phyloP scores from a whole-genome alignment of 2,329 filamentous ascomycete genomes.

The Nakataea oryzae region DNA sequence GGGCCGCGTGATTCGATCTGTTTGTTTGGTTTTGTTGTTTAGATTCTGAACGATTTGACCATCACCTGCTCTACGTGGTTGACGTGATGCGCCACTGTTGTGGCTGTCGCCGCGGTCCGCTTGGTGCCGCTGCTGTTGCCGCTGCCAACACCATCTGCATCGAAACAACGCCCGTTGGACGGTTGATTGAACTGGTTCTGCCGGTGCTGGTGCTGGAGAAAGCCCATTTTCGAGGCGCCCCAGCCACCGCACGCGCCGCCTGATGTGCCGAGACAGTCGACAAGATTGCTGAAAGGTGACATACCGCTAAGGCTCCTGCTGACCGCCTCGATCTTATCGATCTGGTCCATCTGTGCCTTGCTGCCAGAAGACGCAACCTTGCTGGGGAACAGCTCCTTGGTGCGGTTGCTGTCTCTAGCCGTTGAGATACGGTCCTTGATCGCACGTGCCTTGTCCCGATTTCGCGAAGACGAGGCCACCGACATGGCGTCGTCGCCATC shows the following conservation, averaged over 20 bases:
- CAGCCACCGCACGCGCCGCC: neutral
- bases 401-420: conserved; percentile 19
- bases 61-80: neutral
- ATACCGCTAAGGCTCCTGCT: conserved; percentile 11
- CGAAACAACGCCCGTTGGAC: conserved; percentile 1
- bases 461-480: conserved; percentile 18
- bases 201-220: neutral
- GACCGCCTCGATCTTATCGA: conserved; percentile 16
- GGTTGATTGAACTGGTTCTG: neutral
- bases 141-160: conserved; percentile 9
- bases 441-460: conserved; percentile 31
- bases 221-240: neutral
- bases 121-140: conserved; percentile 4
- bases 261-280: neutral
- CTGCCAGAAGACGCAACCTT: conserved; percentile 20
- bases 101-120: conserved; percentile 9
- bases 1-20: conserved; percentile 3
- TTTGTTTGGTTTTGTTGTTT: neutral
- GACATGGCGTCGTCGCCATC: conserved; percentile 25
- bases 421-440: conserved; percentile 30
- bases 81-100: neutral
- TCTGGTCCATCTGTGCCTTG: conserved; percentile 22
- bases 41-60: neutral
- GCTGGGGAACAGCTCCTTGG: conserved; percentile 49
- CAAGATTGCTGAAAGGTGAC: conserved; percentile 6